Conservation (phyloP, 2,329 filamentous ascomycete genomes). For the Didymella pomorum region DNA sequence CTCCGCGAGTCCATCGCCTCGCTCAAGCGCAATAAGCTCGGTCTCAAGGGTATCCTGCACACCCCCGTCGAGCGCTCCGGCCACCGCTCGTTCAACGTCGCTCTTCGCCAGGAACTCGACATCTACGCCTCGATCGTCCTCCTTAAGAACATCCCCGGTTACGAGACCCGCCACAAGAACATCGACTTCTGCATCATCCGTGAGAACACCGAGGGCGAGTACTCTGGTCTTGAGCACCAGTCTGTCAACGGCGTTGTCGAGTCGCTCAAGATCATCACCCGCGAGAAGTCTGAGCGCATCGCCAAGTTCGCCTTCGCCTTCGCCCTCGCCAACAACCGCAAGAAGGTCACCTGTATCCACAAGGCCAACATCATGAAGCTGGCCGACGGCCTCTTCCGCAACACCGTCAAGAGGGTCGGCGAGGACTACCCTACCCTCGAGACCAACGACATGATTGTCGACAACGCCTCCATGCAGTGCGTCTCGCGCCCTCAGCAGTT, state of each 20-base stretch:
- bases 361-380: conserved; percentile 99
- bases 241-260: conserved; percentile 95
- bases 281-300: conserved; percentile 98
- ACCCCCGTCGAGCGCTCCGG: conserved; percentile 96
- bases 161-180: conserved; percentile 95
- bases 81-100: conserved; percentile 99
- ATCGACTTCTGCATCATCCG: conserved; percentile 99
- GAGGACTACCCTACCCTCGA: conserved; percentile 96
- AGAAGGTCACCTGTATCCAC: conserved; percentile 99
- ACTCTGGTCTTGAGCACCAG: conserved; percentile 98
- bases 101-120: conserved; percentile 97
- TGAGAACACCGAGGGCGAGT: conserved; percentile 99
- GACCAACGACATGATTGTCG: conserved; percentile 99
- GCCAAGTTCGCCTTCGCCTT: conserved; percentile 99
- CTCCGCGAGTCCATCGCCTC: conserved; percentile 96
- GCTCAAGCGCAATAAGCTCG: conserved; percentile 97
- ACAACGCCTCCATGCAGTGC: conserved; percentile 99
- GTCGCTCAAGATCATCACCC: conserved; percentile 99
- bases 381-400: conserved; percentile 97
- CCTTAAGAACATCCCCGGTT: conserved; percentile 99
- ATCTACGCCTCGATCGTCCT: conserved; percentile 98
- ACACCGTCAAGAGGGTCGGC: conserved; percentile 91
- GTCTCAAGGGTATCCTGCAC: conserved; percentile 98
- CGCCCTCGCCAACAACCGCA: conserved; percentile 96
- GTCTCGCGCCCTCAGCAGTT: conserved; percentile 97